Conservation (phyloP, 306 rosid genomes). For the Pachyrhizus erosus region DNA sequence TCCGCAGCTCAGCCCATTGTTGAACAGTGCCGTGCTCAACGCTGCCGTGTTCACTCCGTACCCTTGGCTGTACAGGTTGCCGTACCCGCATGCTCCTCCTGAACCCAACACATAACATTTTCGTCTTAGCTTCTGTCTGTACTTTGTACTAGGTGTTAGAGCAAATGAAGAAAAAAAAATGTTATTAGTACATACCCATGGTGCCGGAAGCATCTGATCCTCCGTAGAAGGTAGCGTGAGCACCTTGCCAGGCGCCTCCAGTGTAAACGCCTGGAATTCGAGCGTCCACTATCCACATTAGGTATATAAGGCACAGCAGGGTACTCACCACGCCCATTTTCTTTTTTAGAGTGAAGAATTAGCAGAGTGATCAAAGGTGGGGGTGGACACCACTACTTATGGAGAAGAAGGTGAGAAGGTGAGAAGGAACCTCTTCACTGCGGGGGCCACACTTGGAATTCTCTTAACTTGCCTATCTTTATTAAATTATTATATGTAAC, state of each 20-base stretch:
- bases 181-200: conserved; percentile 68
- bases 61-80: conserved; percentile 94
- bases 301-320: conserved; percentile 51
- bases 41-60: conserved; percentile 96
- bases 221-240: conserved; percentile 97
- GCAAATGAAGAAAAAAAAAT: no score
- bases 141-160: no score
- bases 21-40: conserved; percentile 85
- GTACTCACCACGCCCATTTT: conserved; percentile 49
- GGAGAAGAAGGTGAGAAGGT: no score
- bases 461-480: not conserved
- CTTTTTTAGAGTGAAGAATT: not conserved
- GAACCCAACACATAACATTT: no score
- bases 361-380: no score
- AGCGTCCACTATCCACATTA: conserved; percentile 61
- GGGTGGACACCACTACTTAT: conserved; percentile 77
- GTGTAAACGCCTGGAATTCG: conserved; percentile 82
- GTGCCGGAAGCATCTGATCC: conserved; percentile 99
- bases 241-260: conserved; percentile 81
- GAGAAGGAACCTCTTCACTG: not conserved
- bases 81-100: conserved; percentile 99
- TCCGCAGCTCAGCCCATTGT: conserved; percentile 93
- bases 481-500: no score
- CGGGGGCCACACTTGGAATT: conserved; percentile 43
- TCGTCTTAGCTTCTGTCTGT: no score